These are phyloP conservation scores for Tardiomyces blankii DNA, from an alignment of 1,139 yeast species.

Conservation along the genomic window DNA sequence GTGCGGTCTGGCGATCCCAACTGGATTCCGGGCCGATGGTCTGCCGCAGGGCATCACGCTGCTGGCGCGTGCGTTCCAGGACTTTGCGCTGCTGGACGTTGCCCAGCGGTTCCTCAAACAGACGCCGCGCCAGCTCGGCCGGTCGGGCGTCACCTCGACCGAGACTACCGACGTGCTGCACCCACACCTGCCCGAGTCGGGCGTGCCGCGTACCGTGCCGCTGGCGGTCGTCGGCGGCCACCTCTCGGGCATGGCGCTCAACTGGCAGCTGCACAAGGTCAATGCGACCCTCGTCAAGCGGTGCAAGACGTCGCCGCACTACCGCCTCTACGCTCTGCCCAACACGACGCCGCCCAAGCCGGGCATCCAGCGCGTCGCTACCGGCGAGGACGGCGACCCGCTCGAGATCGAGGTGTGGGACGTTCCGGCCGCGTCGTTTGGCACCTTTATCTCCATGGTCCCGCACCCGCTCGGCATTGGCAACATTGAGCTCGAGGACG, in stretches of 20 bases:
- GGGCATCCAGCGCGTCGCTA: conserved; percentile 60
- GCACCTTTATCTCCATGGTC: conserved; percentile 72
- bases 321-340: conserved; percentile 74
- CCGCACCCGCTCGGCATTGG: conserved; percentile 96
- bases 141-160: conserved; percentile 13
- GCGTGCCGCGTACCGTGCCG: conserved; percentile 6
- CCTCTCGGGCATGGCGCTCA: conserved; percentile 73
- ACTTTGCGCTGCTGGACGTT: conserved; percentile 75
- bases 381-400: conserved; percentile 35
- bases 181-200: conserved; percentile 27
- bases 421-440: conserved; percentile 66
- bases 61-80: conserved; percentile 71
- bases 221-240: conserved; percentile 97
- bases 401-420: conserved; percentile 76
- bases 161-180: conserved; percentile 31
- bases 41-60: conserved; percentile 86
- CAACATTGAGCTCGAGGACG: conserved; percentile 66
- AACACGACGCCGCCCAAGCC: conserved; percentile 76
- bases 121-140: conserved; percentile 38
- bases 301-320: conserved; percentile 62
- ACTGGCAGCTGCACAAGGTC: conserved; percentile 87
- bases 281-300: conserved; percentile 60
- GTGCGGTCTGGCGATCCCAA: conserved; percentile 86
- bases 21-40: conserved; percentile 75
- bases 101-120: conserved; percentile 60